phyloP scores from a whole-genome alignment of 192 early-diverging fungal genomes.

The Backusella morwellensis region DNA sequence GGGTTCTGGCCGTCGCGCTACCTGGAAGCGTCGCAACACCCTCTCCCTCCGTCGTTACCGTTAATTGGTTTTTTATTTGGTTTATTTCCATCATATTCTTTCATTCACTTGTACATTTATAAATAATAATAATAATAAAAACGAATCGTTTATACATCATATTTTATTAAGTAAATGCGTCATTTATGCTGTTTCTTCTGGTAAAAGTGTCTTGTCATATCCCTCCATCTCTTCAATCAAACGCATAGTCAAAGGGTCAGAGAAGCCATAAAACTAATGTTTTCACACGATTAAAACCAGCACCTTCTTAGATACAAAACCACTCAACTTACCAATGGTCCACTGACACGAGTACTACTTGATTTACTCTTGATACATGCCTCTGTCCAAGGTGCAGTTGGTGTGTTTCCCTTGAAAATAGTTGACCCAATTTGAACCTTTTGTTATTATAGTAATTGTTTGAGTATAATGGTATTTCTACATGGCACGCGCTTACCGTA shows the following conservation, averaged over 20 bases:
- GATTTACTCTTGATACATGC: slow-evolving; percentile 47
- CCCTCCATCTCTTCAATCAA: slow-evolving; percentile 45
- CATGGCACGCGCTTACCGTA: slow-evolving; percentile 23
- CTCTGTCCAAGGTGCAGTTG: slow-evolving; percentile 55
- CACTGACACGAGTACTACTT: slow-evolving; percentile 50
- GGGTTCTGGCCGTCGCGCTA: slow-evolving; percentile 91
- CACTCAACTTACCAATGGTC: slow-evolving; percentile 39
- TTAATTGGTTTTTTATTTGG: slow-evolving; percentile 44
- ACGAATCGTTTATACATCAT: neutral
- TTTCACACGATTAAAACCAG: neutral
- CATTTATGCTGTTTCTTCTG: slow-evolving; percentile 14
- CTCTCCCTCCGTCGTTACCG: slow-evolving; percentile 92
- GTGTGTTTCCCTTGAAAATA: slow-evolving; percentile 40
- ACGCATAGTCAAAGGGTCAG: slow-evolving; percentile 50
- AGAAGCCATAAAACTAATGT: slow-evolving; percentile 53
- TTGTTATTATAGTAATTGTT: neutral
- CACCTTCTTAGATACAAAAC: too few relatives aligned
- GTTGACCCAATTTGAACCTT: slow-evolving; percentile 43
- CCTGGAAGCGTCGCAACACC: slow-evolving; percentile 95
- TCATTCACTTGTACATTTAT: neutral
- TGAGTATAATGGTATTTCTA: neutral
- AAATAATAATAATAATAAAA: neutral
- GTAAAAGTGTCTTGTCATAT: slow-evolving; percentile 31
- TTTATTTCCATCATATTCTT: neutral
- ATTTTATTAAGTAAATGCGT: neutral